A percentile compares a stretch with the other conserved stretches of the same genome.
phyloP scores from a whole-genome alignment of 2,329 filamentous ascomycete species.

The Nemania sp. region DNA sequence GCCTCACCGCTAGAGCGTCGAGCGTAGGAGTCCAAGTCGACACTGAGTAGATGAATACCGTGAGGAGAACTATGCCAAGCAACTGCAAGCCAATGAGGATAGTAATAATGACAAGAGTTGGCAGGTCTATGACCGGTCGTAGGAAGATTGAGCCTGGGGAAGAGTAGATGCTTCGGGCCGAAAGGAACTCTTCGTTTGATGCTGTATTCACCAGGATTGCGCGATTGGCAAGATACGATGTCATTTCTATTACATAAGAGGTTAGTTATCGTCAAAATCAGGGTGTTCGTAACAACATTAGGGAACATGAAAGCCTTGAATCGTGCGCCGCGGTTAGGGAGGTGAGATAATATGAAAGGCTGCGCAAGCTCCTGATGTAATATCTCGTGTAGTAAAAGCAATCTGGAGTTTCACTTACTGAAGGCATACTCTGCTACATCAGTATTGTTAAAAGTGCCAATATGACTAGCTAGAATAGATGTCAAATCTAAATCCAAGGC shows the following conservation, averaged over 20 bases:
- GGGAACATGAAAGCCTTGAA: not conserved
- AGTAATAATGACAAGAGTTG: not conserved
- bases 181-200: not conserved
- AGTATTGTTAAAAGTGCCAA: not conserved
- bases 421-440: not conserved
- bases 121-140: not conserved
- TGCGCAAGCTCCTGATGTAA: not conserved
- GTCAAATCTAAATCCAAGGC: not conserved
- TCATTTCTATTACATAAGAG: not conserved
- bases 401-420: not conserved
- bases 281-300: not conserved
- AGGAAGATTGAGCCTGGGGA: not conserved
- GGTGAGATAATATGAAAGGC: not conserved
- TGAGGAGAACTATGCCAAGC: not conserved
- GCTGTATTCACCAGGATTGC: not conserved
- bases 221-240: not conserved
- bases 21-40: not conserved
- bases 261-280: not conserved
- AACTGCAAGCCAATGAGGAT: not conserved
- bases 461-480: not conserved
- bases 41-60: not conserved
- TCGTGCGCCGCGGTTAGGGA: not conserved
- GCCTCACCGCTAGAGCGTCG: not conserved
- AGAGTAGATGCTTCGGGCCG: not conserved
- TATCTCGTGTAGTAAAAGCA: not conserved